Conservation (phyloP, 805 yeast genomes). For the Hanseniaspora mollemarum region DNA sequence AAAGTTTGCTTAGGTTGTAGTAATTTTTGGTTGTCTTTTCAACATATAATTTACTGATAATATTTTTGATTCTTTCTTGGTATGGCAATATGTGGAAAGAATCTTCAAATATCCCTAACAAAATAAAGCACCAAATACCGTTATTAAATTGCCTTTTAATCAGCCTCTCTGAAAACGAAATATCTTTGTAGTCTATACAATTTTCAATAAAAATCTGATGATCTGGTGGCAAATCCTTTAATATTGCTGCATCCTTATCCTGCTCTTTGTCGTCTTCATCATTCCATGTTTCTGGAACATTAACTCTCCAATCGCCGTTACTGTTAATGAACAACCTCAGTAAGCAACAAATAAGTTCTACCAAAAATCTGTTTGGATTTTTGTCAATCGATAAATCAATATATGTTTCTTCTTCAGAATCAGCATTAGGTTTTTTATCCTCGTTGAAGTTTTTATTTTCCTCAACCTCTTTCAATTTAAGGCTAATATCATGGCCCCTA, state of each 20-base stretch:
- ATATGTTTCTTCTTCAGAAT: constrained; percentile 16
- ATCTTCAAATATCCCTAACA: constrained; percentile 54
- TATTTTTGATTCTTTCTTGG: constrained; percentile 35
- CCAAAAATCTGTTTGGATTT: constrained; percentile 22
- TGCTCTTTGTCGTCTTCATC: constrained; percentile 13
- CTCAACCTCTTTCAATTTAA: background rate
- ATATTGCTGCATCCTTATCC: constrained; percentile 11
- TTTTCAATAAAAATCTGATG: constrained; percentile 28
- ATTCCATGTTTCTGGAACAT: constrained; percentile 28
- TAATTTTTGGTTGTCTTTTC: constrained; percentile 31
- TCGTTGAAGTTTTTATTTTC: constrained; percentile 19
- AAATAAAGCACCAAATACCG: constrained; percentile 73
- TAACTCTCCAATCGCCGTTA: constrained; percentile 27
- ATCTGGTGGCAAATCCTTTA: constrained; percentile 19
- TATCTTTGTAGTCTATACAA: constrained; percentile 44
- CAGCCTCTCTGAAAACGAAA: constrained; percentile 68
- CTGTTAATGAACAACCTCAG: constrained; percentile 28
- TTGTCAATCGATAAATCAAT: constrained; percentile 24
- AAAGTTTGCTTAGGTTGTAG: constrained; percentile 34
- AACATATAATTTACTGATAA: constrained; percentile 39
- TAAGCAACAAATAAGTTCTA: constrained; percentile 26
- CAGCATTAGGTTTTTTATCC: constrained; percentile 16
- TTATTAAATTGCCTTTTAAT: constrained; percentile 64
- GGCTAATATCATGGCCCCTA: background rate
- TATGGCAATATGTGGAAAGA: constrained; percentile 26